Base-by-base conservation (phyloP, 1,139 yeast species). In the Geotrichum armillariae region DNA sequence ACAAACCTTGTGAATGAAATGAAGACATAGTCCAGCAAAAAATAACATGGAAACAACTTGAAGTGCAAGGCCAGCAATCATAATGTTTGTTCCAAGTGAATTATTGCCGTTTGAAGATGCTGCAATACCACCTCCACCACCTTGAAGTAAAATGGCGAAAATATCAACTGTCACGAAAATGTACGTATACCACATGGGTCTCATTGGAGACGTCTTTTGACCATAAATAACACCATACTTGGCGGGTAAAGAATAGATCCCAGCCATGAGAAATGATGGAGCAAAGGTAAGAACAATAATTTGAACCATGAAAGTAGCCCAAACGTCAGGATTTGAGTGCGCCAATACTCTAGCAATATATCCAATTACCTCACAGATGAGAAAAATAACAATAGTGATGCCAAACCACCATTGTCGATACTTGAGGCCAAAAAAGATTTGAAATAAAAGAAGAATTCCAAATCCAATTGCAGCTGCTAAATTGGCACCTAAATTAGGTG, bases 191-290 rank as follows among this genome's bases (percentile, higher is more conserved):
- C 78, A 76, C 81, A 85, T 80, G 2, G 97, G 96, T 57, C 76
- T 78, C 53, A 90, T 66, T 0, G 77, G 62, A 1, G 94, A 80
- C 60, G 71, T 82, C 38, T 74, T 66, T 46, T 79, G 71, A 5
- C 95, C 95, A 65, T 80, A 85, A 6, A 87, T 72, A 47, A 85
- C 80, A 41, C 85, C 80, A 56, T 85, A 60, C 66, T 87, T 89
- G 3, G 90, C 94, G 60, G 89, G 74, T 47, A 84, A 69, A 61
- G 80, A 86, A 68, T 90, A 90, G 7, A 90, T 74, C 4, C 95
- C 96, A 3, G 86, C 97, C 90, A 88, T 86, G 49, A 87, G 75
- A 65, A 91, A 89, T 5, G 93, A 93, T 0, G 97, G 97, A 0
- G 90, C 93, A 47, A 90, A 70, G 0, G 95, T 88, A 55, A 89